Conservation (phyloP, 768 basidiomycete genomes). For the Gymnopilus dilepis region DNA sequence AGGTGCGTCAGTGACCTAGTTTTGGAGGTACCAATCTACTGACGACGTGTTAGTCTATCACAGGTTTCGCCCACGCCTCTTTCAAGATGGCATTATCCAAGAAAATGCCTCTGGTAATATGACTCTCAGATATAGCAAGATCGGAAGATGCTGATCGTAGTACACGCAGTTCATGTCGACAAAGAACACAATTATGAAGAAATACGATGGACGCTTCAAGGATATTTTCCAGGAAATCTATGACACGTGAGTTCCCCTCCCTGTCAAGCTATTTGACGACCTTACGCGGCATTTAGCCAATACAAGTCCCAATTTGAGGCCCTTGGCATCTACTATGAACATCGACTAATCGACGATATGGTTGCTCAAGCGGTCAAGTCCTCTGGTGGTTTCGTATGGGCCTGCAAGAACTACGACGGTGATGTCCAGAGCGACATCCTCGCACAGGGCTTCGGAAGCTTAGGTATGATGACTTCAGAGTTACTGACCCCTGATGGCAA, state of each 20-base stretch:
- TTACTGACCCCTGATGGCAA: conserved; percentile 94
- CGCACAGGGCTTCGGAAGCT: conserved; percentile 94
- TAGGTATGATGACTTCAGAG: conserved; percentile 99
- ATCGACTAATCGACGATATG: conserved; percentile 98
- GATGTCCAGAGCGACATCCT: conserved; percentile 92
- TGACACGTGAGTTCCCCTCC: conserved; percentile 53
- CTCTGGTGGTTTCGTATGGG: conserved; percentile 88
- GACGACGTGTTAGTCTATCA: conserved; percentile 68
- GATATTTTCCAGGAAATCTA: conserved; percentile 99
- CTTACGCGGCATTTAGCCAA: conserved; percentile 40
- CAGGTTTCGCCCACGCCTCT: conserved; percentile 94
- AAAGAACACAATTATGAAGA: conserved; percentile 97
- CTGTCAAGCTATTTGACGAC: neutral
- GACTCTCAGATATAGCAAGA: neutral
- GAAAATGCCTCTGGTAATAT: conserved; percentile 70
- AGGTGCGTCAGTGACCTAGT: conserved; percentile 46
- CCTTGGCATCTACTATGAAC: conserved; percentile 87
- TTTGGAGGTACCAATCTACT: neutral
- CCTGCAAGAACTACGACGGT: conserved; percentile 81
- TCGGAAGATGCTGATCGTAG: neutral
- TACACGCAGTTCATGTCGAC: conserved; percentile 88
- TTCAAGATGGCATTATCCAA: conserved; percentile 94
- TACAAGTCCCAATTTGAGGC: conserved; percentile 77
- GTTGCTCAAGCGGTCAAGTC: conserved; percentile 98
- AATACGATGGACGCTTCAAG: conserved; percentile 99